Base-by-base conservation (phyloP, 2,329 filamentous ascomycete genomes). In the Harringtonia lauricola region DNA sequence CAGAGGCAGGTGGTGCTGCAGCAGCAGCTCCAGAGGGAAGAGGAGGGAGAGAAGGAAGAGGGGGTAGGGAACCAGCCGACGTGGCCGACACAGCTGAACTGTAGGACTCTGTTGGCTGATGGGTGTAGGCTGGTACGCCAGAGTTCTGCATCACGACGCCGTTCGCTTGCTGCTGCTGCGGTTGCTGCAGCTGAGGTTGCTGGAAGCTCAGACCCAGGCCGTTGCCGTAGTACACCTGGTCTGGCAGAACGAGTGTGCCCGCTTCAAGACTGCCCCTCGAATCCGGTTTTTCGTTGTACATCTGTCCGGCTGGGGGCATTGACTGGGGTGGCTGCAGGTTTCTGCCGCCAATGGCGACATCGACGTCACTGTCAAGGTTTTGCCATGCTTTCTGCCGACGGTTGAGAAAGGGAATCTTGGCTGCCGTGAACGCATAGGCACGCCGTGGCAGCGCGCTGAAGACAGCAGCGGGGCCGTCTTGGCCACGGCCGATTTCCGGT, bases 401-500 rank as follows among this genome's bases (percentile, higher is more conserved):
- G 8, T 47, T 56, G 17, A 67, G 46, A 39, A 65, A 62, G 1
- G 66, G 61, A 0, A 68, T 47, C 33, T 56, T 62, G 40, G 54
- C 54, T 6, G 57, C 47, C 7, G 64, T 22, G 2, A 34, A 43
- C 1, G 33, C 33, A 12, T 46, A 45, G 7, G 47, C n/a, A 8
- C 49, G 49, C 1, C 44, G 40, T 10, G 50, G 36, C 15, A 48
- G 30, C 8, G 29, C 37, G n/a, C 38, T 8, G n/a, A 34, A 13
- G 13, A 29, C 33, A 8, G 41, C 33, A 3, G 44, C 36, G 13
- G 34, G 36, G 1, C 45, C 41, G 31, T 47, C 43, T 15, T 51
- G 48, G 17, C 49, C 46, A 18, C 55, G 53, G 14, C 50, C 50
- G 9, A 10, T 26, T 10, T 26, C 24, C 7, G 24, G 24, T 10